phyloP scores from a whole-genome alignment of 73 alveolate genomes.

The Blepharisma japonicum region DNA sequence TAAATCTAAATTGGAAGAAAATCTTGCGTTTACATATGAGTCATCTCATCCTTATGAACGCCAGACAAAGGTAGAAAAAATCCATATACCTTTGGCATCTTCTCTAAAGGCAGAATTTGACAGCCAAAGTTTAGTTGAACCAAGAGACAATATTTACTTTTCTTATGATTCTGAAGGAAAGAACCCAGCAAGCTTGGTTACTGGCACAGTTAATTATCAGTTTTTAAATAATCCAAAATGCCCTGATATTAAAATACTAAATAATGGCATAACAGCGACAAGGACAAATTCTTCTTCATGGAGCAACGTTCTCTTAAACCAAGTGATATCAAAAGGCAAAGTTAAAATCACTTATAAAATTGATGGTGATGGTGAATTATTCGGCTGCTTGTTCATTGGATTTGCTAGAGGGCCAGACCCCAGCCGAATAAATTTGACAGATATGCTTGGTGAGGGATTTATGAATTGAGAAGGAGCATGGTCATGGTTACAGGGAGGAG shows the following conservation, averaged over 20 bases:
- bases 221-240: conserved; percentile 1
- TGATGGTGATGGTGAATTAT: conserved; percentile 5
- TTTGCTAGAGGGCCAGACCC: neutral
- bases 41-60: conserved; percentile 6
- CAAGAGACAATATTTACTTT: conserved; percentile 11
- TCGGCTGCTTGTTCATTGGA: conserved; percentile 6
- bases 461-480: neutral
- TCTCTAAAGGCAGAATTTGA: neutral
- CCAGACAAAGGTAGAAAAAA: neutral
- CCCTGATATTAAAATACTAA: conserved; percentile 3
- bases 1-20: neutral
- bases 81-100: neutral
- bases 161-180: neutral
- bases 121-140: neutral
- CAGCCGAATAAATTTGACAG: neutral
- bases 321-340: neutral
- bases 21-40: neutral
- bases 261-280: neutral
- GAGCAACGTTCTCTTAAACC: neutral
- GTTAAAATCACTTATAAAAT: neutral
- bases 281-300: conserved; percentile 30
- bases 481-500: conserved; percentile 11
- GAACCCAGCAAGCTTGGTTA: neutral
- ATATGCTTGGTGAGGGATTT: neutral
- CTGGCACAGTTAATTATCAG: too few species aligned